These are phyloP conservation scores for Phaffia rhodozyma DNA, from an alignment of 1,284 basidiomycete genomes.

Conservation along the genomic window DNA sequence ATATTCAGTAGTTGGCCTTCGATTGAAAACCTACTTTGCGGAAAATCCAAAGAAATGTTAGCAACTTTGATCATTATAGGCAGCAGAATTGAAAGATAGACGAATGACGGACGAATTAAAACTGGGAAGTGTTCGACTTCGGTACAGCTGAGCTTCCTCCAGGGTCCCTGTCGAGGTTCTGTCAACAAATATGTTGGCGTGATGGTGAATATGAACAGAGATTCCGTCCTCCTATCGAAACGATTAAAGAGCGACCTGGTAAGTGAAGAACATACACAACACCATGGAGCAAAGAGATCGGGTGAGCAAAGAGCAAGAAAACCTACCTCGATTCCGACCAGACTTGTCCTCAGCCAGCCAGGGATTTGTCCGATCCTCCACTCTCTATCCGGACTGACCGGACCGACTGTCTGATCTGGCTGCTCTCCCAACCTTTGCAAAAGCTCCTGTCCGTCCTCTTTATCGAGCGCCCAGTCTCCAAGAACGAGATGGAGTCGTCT, in stretches of 20 bases:
- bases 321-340: background rate
- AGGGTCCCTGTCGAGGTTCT: background rate
- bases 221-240: background rate
- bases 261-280: background rate
- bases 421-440: background rate
- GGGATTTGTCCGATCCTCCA: conserved; percentile 15
- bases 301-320: background rate
- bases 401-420: background rate
- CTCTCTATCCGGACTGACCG: background rate
- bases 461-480: conserved; percentile 11
- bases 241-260: background rate
- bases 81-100: background rate
- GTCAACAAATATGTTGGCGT: conserved; percentile 11
- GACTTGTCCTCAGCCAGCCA: too few relatives aligned
- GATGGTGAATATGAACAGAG: conserved; percentile 13
- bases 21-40: conserved; percentile 12
- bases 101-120: conserved; percentile 6
- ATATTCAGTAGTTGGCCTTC: conserved; percentile 17
- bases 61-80: background rate
- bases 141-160: background rate
- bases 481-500: conserved; percentile 10
- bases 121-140: background rate
- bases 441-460: background rate
- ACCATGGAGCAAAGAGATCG: too few relatives aligned
- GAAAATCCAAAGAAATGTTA: background rate